A percentile compares a stretch with the other conserved stretches of the same genome.
Evolutionary conservation across 2,329 filamentous ascomycete species (phyloP).

Genomic region (Cordyceps pruinosa): DNA sequence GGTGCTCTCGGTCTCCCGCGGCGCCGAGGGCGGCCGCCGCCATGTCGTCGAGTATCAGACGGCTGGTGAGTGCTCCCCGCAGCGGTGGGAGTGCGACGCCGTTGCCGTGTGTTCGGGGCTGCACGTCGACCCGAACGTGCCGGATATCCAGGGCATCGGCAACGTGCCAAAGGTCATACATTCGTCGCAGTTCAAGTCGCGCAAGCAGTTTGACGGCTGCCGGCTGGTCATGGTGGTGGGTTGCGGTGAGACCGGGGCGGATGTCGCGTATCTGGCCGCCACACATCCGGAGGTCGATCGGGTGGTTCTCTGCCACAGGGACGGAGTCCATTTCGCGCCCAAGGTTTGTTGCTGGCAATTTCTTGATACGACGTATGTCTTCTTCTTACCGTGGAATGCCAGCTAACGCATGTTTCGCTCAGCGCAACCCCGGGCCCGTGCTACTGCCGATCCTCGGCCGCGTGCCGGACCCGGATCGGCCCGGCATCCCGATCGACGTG

Average conservation of each 20-base stretch:
- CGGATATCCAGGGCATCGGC: conserved; percentile 32
- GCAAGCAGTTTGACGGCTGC: conserved; percentile 32
- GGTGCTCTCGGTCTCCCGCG: conserved; percentile 24
- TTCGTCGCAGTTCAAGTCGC: conserved; percentile 36
- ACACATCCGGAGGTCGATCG: conserved; percentile 33
- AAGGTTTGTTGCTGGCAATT: conserved; percentile 35
- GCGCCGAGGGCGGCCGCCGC: conserved; percentile 17
- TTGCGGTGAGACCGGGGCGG: conserved; percentile 40
- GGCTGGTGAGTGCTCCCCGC: neutral
- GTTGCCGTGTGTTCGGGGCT: conserved; percentile 40
- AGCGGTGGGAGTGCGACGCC: conserved; percentile 30
- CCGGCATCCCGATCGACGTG: conserved; percentile 41
- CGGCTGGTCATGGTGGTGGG: conserved; percentile 38
- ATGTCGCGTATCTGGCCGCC: conserved; percentile 37
- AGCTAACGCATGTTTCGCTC: too few relatives aligned
- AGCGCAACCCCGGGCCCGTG: too few relatives aligned
- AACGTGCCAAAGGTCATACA: conserved; percentile 32
- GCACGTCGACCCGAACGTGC: conserved; percentile 34
- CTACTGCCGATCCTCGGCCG: neutral
- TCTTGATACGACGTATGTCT: neutral
- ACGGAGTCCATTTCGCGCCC: conserved; percentile 39
- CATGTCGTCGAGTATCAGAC: neutral
- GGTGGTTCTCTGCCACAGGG: conserved; percentile 38
- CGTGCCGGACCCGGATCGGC: conserved; percentile 18
- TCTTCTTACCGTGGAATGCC: neutral